Base-by-base conservation (phyloP, 768 basidiomycete genomes). In the Scleroderma bovista region DNA sequence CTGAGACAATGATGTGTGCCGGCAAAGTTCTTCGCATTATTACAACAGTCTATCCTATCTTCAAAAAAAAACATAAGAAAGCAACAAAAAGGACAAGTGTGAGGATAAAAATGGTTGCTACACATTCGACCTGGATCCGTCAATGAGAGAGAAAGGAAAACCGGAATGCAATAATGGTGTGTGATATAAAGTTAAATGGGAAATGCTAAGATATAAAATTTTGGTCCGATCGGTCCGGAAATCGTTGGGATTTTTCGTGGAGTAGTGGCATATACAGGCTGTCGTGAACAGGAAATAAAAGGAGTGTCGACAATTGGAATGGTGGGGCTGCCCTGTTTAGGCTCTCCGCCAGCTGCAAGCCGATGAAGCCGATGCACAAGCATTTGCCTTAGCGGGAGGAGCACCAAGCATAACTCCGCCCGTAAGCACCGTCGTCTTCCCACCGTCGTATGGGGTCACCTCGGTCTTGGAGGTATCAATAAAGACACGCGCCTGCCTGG, bases 341-440 rank as follows among this genome's bases (percentile, higher is more conserved):
- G 72, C 73, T 64, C 81, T 77, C 63, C 83, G 81, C 83, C 84
- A 85, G 77, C 66, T 76, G 69, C 63, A 50, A 52, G 48, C 32
- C 44, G 57, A 48, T 41, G 56, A 43, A 15, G 52, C 17, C 16
- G 60, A 47, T 56, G 64, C 56, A 51, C 26, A 29, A 29, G 62
- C 60, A 62, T 61, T 61, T 59, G 59, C 51, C 55, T 69, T 62
- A 46, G 63, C 51, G 50, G 67, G 74, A n/a, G n/a, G n/a, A 34
- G 75, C 70, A 44, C 87, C 88, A 53, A 91, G 84, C 88, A 91
- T 91, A 57, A 90, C 88, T 55, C 88, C 88, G 50, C 88, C 88
- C 3, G 88, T 89, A 58, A 91, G 79, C 44, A 90, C 88, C 24
- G 88, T 89, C 47, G 88, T 91, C 77, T 88, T 89, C 55, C 88